Evolutionary conservation across 257 asterid genomes (phyloP), one percentile per base, ranked within the genome.

Genomic region (Fraxinus excelsior): DNA sequence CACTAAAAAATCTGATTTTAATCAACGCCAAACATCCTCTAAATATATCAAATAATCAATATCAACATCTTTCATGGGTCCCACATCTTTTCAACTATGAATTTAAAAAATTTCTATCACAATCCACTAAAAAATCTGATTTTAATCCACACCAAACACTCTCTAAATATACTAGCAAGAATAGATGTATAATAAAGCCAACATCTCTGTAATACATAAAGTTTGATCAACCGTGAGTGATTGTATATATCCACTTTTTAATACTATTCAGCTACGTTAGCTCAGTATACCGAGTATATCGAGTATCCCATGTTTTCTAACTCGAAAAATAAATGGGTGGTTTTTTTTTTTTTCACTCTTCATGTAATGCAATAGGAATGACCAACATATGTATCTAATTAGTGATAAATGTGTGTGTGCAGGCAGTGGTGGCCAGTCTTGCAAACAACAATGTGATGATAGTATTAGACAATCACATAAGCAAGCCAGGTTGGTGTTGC

Each of bases 401-500:
- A 16, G 46, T 9, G 46, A 40, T 2, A 40, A 40, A 40, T 40
- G 46, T 40, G 46, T 38, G 5, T 78, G 13, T 80, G 3, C 91
- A 96, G 98, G 97, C 88, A 58, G 98, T 96, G 89, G 97, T 93
- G 84, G 90, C 82, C 29, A 90, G 97, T 77, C 94, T 96, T 66
- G 90, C 88, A 46, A 90, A 69, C 75, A 82, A 86, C 79, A 87
- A 91, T 35, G 97, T 96, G 88, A 85, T 96, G 98, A 82, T 91
- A 67, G 79, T 96, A 74, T 70, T 93, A 65, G 99, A 96, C 82
- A 96, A 96, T 85, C 99, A 93, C 79, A 84, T 88, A 71, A 96
- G 97, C 74, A 96, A 89, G 80, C 99, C 97, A 29, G 98, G 98
- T 25, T 91, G 98, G 98, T 90, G 99, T 68, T 93, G 99, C 81